phyloP scores from a whole-genome alignment of 2,329 filamentous ascomycete genomes.

The Stagonosporopsis chrysanthemi region DNA sequence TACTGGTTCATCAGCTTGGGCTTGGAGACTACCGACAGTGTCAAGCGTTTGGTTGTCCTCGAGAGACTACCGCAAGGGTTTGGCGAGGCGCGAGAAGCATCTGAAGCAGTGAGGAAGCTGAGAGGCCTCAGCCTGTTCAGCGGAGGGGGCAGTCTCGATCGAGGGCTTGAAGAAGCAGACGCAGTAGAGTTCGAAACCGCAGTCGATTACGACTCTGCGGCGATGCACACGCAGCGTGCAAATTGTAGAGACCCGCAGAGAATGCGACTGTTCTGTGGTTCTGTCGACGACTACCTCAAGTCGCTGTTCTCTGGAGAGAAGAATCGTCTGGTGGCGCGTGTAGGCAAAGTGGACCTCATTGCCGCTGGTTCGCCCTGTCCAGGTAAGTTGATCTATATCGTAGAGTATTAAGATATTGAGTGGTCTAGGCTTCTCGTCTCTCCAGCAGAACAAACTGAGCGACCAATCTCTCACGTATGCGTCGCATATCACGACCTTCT shows the following conservation, averaged over 20 bases:
- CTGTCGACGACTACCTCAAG: slow-evolving; percentile 72
- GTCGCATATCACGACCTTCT: slow-evolving; percentile 79
- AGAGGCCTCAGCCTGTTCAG: slow-evolving; percentile 75
- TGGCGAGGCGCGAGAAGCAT: slow-evolving; percentile 65
- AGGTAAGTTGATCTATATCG: slow-evolving; percentile 12
- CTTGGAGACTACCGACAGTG: slow-evolving; percentile 22
- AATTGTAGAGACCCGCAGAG: slow-evolving; percentile 59
- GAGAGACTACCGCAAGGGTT: slow-evolving; percentile 16
- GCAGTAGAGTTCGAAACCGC: slow-evolving; percentile 70
- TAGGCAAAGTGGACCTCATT: slow-evolving; percentile 73
- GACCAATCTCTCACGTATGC: slow-evolving; percentile 70
- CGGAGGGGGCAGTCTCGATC: slow-evolving; percentile 78
- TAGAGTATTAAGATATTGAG: neutral
- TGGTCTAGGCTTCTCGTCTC: slow-evolving; percentile 66
- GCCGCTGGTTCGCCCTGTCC: slow-evolving; percentile 79
- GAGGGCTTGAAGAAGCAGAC: slow-evolving; percentile 76
- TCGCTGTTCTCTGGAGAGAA: slow-evolving; percentile 60
- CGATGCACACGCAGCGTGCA: slow-evolving; percentile 77
- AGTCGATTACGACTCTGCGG: slow-evolving; percentile 69
- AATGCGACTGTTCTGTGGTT: slow-evolving; percentile 70
- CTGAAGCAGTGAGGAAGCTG: slow-evolving; percentile 30
- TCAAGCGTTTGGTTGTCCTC: slow-evolving; percentile 16
- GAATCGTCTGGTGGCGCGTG: slow-evolving; percentile 57
- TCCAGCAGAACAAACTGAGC: slow-evolving; percentile 67
- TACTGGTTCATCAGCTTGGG: slow-evolving; percentile 67